Percentiles rank a stretch among this genome's conserved stretches.
phyloP scores from a whole-genome alignment of 2,329 filamentous ascomycete genomes.

The Clarireedia monteithiana region DNA sequence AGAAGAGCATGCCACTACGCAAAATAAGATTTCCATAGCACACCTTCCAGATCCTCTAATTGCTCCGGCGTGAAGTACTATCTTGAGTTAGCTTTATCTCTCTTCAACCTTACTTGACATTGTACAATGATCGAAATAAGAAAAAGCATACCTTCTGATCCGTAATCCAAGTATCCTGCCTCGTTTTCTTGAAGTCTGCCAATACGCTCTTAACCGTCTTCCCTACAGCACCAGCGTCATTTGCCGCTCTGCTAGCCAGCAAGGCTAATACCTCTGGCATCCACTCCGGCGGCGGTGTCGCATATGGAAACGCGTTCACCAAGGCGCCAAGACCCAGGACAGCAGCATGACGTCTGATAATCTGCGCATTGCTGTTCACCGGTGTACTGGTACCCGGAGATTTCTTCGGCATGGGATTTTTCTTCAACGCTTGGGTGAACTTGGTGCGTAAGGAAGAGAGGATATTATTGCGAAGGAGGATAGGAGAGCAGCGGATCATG shows the following conservation, averaged over 20 bases:
- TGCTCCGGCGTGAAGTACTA: conserved; percentile 85
- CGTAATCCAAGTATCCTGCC: conserved; percentile 96
- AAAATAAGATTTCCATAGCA: conserved; percentile 99
- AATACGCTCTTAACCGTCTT: conserved; percentile 92
- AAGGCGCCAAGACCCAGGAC: conserved; percentile 86
- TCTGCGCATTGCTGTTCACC: conserved; percentile 64
- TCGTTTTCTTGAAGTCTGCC: conserved; percentile 98
- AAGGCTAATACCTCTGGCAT: conserved; percentile 87
- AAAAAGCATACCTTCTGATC: conserved; percentile 77
- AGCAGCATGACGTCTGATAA: conserved; percentile 79
- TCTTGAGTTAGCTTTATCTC: neutral
- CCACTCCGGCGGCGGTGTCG: conserved; percentile 85
- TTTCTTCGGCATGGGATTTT: conserved; percentile 83
- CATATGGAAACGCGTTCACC: conserved; percentile 93
- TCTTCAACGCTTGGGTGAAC: conserved; percentile 69
- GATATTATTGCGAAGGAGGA: conserved; percentile 67
- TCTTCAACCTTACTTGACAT: too few species aligned
- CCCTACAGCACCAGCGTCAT: conserved; percentile 84
- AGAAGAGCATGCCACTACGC: conserved; percentile 31
- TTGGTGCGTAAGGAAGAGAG: conserved; percentile 68
- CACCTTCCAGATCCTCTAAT: conserved; percentile 88
- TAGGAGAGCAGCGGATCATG: conserved; percentile 95
- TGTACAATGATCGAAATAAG: conserved; percentile 11
- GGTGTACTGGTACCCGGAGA: conserved; percentile 59
- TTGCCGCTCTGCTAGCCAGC: conserved; percentile 76